Evolutionary conservation across 2,329 filamentous ascomycete genomes (phyloP), one percentile per base, ranked within the genome.

Genomic region (Lasiodiplodia theobromae): DNA sequence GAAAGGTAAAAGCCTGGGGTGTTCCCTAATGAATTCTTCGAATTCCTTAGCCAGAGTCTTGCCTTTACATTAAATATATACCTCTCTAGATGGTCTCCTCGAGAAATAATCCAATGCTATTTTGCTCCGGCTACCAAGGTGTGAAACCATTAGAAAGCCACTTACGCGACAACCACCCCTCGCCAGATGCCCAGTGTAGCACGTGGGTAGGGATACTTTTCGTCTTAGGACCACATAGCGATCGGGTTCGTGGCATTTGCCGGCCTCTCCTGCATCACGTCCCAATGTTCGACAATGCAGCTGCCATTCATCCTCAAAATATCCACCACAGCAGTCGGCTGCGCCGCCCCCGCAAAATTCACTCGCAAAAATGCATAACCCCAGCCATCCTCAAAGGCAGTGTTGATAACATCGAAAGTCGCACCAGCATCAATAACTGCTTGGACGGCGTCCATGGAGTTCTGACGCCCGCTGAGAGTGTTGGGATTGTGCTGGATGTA

Each of bases 161-260:
- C n/a, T n/a, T n/a, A n/a, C n/a, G n/a, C n/a, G n/a, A n/a, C n/a
- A n/a, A n/a, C n/a, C n/a, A n/a, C n/a, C n/a, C n/a, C n/a, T n/a
- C n/a, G n/a, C n/a, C n/a, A n/a, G n/a, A n/a, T n/a, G n/a, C n/a
- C n/a, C n/a, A n/a, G n/a, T n/a, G n/a, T n/a, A n/a, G n/a, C n/a
- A n/a, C n/a, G n/a, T n/a, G n/a, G n/a, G n/a, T n/a, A n/a, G n/a
- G n/a, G n/a, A n/a, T n/a, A n/a, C 28, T 28, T 6, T 5, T 28
- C 28, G 6, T 28, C 5, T 28, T 28, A 28, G 6, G 28, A 54
- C 25, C 25, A 54, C 52, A 54, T 54, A 10, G 52, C 52, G 12
- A 54, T 11, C 52, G 52, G 52, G 18, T 54, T 54, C 52, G 52
- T 54, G 23, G 52, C 52, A 34, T 54, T 54, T 12, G 10, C 28